Percentiles rank a stretch among this genome's conserved stretches.
These are phyloP conservation scores for Phytophthora boehmeriae DNA, from an alignment of 352 stramenopile species.

Conservation along the genomic window DNA sequence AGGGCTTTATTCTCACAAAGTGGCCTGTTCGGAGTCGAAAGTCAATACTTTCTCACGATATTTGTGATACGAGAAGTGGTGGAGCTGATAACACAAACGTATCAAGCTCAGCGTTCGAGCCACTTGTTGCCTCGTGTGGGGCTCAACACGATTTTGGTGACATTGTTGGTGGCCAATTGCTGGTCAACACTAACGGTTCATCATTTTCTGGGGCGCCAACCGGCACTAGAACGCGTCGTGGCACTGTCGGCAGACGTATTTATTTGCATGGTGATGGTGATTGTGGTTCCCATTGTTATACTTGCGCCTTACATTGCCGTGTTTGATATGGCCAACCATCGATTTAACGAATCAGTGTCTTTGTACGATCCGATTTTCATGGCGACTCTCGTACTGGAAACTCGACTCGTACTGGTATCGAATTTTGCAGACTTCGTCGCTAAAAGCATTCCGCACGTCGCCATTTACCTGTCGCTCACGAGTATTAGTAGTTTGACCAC, in stretches of 20 bases:
- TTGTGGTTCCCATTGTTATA: neutral
- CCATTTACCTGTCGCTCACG: conserved; percentile 2
- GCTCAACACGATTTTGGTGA: conserved; percentile 35
- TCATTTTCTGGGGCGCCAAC: conserved; percentile 27
- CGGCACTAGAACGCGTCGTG: conserved; percentile 2
- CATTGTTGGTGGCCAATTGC: conserved; percentile 37
- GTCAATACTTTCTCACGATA: conserved; percentile 19
- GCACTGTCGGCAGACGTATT: conserved; percentile 2
- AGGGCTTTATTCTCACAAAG: neutral
- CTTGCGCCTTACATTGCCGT: neutral
- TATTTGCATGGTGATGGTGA: conserved; percentile 10
- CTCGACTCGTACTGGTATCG: conserved; percentile 1
- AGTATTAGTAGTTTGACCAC: neutral
- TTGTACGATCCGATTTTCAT: conserved; percentile 8
- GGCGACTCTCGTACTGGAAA: conserved; percentile 2
- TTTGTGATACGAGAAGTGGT: conserved; percentile 18
- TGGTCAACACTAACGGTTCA: conserved; percentile 57
- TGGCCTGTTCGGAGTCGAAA: conserved; percentile 22
- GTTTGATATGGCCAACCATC: neutral
- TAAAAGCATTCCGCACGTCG: neutral
- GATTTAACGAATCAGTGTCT: neutral
- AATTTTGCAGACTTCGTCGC: neutral
- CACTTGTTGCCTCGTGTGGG: conserved; percentile 13
- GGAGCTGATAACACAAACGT: conserved; percentile 14
- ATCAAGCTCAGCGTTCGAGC: conserved; percentile 27